Conservation (phyloP, 306 rosid species). For the Boehmeria nivea region DNA sequence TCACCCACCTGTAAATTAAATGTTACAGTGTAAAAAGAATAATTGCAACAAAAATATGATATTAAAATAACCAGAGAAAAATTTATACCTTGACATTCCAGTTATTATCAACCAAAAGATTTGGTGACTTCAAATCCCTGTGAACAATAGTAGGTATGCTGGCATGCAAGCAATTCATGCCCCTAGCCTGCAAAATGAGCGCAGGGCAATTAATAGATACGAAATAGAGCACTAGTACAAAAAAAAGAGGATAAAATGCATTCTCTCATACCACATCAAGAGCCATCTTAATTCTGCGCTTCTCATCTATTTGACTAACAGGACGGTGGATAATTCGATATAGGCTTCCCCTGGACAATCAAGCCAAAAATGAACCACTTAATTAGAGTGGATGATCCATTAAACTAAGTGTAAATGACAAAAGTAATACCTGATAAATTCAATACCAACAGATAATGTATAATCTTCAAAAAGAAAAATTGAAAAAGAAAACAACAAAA, state of each 20-base stretch:
- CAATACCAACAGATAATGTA: too few relatives aligned
- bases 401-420: neutral
- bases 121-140: slow-evolving; percentile 94
- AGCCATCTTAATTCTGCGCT: slow-evolving; percentile 93
- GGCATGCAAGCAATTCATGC: slow-evolving; percentile 97
- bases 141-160: slow-evolving; percentile 94
- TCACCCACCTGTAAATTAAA: slow-evolving; percentile 56
- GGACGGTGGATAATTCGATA: slow-evolving; percentile 87
- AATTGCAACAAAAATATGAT: neutral
- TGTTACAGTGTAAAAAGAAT: neutral
- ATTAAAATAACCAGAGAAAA: slow-evolving; percentile 16
- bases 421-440: neutral
- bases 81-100: slow-evolving; percentile 91
- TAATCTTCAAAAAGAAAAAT: neutral
- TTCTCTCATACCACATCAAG: slow-evolving; percentile 81
- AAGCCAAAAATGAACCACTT: neutral
- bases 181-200: slow-evolving; percentile 76
- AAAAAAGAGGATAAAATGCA: slow-evolving; percentile 10
- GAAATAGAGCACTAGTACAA: slow-evolving; percentile 10
- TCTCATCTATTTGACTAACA: slow-evolving; percentile 80
- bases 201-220: slow-evolving; percentile 15
- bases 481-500: neutral
- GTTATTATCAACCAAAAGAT: slow-evolving; percentile 94
- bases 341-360: slow-evolving; percentile 76
- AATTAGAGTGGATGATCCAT: neutral